phyloP scores from a whole-genome alignment of 192 early-diverging fungal genomes.

The Paraglomus brasilianum region DNA sequence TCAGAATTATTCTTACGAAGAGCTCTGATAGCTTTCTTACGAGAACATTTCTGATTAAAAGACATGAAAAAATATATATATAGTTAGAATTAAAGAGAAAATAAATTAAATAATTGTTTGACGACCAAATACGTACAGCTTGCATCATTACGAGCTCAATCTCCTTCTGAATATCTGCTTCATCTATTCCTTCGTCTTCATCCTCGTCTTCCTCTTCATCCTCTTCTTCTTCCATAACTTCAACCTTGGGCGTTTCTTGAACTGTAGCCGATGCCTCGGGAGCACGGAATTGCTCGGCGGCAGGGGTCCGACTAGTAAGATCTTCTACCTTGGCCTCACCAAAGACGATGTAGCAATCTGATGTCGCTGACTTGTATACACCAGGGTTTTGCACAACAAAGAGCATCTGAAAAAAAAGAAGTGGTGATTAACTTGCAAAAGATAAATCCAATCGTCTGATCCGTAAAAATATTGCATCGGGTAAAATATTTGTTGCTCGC shows the following conservation, averaged over 20 bases:
- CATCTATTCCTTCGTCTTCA: slow-evolving; percentile 83
- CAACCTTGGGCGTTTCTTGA: slow-evolving; percentile 43
- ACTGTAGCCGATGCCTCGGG: slow-evolving; percentile 43
- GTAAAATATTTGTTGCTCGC: too few species aligned
- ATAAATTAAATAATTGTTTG: background rate
- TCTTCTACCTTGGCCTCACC: slow-evolving; percentile 93
- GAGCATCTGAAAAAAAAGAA: slow-evolving; percentile 53
- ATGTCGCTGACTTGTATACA: slow-evolving; percentile 87
- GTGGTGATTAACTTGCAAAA: too few species aligned
- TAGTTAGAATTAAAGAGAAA: background rate
- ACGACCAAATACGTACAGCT: slow-evolving; percentile 48
- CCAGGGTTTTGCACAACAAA: slow-evolving; percentile 89
- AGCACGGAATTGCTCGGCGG: slow-evolving; percentile 51
- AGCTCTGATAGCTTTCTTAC: slow-evolving; percentile 89
- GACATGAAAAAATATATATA: slow-evolving; percentile 2
- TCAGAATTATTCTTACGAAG: slow-evolving; percentile 85
- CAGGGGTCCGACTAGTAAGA: slow-evolving; percentile 72
- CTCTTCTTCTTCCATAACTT: slow-evolving; percentile 44
- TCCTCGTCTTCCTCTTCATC: slow-evolving; percentile 73
- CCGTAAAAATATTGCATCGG: too few species aligned
- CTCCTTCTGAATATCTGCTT: slow-evolving; percentile 78
- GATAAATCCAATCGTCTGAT: background rate
- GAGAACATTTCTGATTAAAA: slow-evolving; percentile 56
- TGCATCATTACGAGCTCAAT: slow-evolving; percentile 94
- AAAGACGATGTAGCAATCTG: slow-evolving; percentile 95